Base-by-base conservation (phyloP, 345 rosid species). In the Hirschfeldia incana region DNA sequence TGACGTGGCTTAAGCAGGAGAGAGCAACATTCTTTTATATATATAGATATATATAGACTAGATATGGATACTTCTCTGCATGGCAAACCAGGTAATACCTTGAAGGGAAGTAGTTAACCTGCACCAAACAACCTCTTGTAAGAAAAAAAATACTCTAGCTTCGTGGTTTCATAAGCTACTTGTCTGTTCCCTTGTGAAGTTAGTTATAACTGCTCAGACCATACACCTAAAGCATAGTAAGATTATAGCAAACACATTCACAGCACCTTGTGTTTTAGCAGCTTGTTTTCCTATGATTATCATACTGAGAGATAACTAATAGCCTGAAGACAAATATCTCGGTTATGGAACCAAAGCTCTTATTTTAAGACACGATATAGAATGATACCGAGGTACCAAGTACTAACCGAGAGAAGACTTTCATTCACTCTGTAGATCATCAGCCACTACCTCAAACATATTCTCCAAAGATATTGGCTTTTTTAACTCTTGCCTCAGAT, bases 21-120 rank as follows among this genome's bases (percentile, higher is more conserved):
- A n/a, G n/a, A n/a, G n/a, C n/a, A n/a, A n/a, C n/a, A n/a, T n/a
- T n/a, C n/a, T n/a, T n/a, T n/a, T n/a, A 21, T 21, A 21, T 21
- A 0, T 21, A 0, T 21, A 21, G 0, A 21, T 21, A 21, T 21
- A 21, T 21, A 21, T 21, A 21, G 21, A 21, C 21, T 21, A 21
- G 21, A 21, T 0, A 21, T 12, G 97, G 98, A 83, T 73, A 83
- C 82, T 53, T 85, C 89, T 91, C 93, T 61, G 98, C 96, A 80
- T 93, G 97, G 57, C 94, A 96, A 80, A 82, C 94, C 1, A 87
- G 88, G 79, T 95, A 96, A 69, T 69, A 90, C 85, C 93, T 90
- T 4, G 99, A 95, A 3, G 99, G 97, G 88, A 95, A 95, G 84
- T 95, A 95, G 79, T 95, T 86, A 21, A 92, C 84, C 98, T 94